Evolutionary conservation across 2,329 filamentous ascomycete genomes (phyloP).

Genomic region (Orbilia javanica): DNA sequence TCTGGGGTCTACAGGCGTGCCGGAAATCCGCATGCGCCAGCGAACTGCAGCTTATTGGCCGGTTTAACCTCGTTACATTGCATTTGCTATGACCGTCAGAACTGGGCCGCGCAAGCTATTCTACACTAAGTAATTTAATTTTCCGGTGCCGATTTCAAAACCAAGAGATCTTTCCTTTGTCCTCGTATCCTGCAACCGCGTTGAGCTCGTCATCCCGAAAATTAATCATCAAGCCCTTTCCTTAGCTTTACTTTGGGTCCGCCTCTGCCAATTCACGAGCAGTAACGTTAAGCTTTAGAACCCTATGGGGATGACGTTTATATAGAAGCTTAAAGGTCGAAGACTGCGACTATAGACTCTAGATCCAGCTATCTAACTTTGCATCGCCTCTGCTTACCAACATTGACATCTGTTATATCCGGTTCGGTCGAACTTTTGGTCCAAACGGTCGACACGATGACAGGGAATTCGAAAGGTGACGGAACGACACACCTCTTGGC

Average conservation of each 20-base stretch:
- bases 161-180: background rate
- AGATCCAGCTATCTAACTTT: background rate
- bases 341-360: background rate
- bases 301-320: background rate
- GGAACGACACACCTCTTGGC: slow-evolving; percentile 49
- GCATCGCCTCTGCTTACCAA: background rate
- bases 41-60: background rate
- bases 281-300: slow-evolving; percentile 11
- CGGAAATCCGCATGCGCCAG: background rate
- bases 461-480: slow-evolving; percentile 5
- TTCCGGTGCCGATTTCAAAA: background rate
- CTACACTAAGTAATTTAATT: background rate
- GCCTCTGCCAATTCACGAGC: background rate
- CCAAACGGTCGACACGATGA: background rate
- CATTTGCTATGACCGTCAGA: background rate
- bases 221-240: too few relatives aligned
- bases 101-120: slow-evolving; percentile 12
- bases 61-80: background rate
- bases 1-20: background rate
- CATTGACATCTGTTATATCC: background rate
- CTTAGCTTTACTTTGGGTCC: background rate
- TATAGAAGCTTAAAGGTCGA: background rate
- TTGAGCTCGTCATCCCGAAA: slow-evolving; percentile 19
- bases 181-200: slow-evolving; percentile 9
- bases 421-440: background rate